phyloP scores from a whole-genome alignment of 2,329 filamentous ascomycete species.

The Aspergillus costaricaensis region DNA sequence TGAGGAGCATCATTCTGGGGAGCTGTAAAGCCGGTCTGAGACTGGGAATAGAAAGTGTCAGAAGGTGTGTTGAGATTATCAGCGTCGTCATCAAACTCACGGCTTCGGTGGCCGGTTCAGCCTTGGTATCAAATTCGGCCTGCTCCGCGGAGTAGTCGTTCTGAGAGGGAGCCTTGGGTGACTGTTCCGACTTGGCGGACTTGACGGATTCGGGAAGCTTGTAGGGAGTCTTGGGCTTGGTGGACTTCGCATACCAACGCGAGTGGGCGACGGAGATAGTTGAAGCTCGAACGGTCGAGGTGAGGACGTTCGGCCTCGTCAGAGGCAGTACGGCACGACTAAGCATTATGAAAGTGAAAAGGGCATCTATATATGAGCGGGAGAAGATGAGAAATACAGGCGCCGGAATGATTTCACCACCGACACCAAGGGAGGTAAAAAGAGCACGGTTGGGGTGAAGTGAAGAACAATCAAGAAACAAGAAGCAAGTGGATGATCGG shows the following conservation, averaged over 20 bases:
- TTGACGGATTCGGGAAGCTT: conserved; percentile 38
- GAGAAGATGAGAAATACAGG: conserved; percentile 22
- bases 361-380: conserved; percentile 11
- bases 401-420: conserved; percentile 12
- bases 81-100: conserved; percentile 26
- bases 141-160: conserved; percentile 39
- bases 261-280: conserved; percentile 35
- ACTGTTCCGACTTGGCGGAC: conserved; percentile 28
- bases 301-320: conserved; percentile 44
- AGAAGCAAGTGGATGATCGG: neutral
- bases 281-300: conserved; percentile 38
- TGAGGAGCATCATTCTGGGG: conserved; percentile 45
- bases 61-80: neutral
- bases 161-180: conserved; percentile 26
- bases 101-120: conserved; percentile 35
- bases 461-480: neutral
- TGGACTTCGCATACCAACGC: conserved; percentile 44
- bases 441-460: neutral
- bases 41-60: conserved; percentile 29
- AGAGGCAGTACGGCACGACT: conserved; percentile 49
- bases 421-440: neutral
- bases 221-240: conserved; percentile 37
- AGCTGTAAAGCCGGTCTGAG: conserved; percentile 40
- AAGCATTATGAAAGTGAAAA: conserved; percentile 37
- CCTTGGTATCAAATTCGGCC: conserved; percentile 40